phyloP scores from a whole-genome alignment of 2,329 filamentous ascomycete genomes.

The Diaporthe amygdali region DNA sequence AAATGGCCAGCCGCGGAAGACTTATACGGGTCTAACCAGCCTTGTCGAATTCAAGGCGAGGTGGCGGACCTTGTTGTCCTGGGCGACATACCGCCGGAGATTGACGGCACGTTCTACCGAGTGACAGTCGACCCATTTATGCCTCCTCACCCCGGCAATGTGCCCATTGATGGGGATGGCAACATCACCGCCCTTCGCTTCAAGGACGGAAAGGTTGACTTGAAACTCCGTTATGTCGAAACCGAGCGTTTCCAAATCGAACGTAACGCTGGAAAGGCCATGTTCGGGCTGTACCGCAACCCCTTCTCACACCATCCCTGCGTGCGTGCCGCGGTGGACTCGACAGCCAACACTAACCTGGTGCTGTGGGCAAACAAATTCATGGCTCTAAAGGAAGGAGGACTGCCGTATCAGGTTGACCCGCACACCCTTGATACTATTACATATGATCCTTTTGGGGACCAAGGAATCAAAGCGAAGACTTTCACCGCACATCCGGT shows the following conservation, averaged over 20 bases:
- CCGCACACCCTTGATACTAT: conserved; percentile 41
- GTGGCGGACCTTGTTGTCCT: conserved; percentile 31
- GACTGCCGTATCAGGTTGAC: conserved; percentile 41
- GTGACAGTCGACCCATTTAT: conserved; percentile 48
- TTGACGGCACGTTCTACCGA: conserved; percentile 40
- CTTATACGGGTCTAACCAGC: conserved; percentile 28
- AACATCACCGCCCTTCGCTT: conserved; percentile 41
- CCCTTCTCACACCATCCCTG: conserved; percentile 37
- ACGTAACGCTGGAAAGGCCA: conserved; percentile 34
- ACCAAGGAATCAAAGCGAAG: conserved; percentile 36
- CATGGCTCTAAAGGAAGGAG: conserved; percentile 49
- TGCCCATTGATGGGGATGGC: conserved; percentile 44
- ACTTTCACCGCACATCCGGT: conserved; percentile 44
- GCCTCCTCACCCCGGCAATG: conserved; percentile 38
- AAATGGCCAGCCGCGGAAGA: conserved; percentile 17
- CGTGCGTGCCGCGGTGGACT: conserved; percentile 38
- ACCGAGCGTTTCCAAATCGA: conserved; percentile 41
- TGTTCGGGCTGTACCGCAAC: conserved; percentile 41
- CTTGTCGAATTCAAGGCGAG: conserved; percentile 28
- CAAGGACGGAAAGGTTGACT: conserved; percentile 34
- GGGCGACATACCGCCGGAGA: conserved; percentile 35
- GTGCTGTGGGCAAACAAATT: conserved; percentile 50
- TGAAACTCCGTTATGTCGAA: conserved; percentile 40
- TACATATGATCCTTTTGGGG: conserved; percentile 41
- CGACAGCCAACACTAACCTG: conserved; percentile 54